Conservation (phyloP, 441 rosid genomes). For the Theobroma grandiflorum region DNA sequence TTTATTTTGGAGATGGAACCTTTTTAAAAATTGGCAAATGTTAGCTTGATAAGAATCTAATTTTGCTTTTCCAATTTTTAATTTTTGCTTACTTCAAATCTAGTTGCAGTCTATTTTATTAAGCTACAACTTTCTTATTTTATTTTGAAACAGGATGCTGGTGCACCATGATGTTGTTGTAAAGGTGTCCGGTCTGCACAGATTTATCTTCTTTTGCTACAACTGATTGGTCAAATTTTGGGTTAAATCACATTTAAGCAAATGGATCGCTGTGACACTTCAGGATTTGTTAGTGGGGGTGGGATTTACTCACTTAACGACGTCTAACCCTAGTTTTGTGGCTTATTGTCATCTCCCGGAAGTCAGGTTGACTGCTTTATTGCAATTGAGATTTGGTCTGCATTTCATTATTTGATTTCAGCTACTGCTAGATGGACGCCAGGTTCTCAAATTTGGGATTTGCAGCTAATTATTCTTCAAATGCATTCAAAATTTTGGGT, state of each 20-base stretch:
- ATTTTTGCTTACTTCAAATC: background rate
- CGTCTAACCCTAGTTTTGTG: constrained; percentile 53
- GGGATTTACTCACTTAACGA: constrained; percentile 49
- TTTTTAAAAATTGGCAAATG: background rate
- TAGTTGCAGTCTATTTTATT: background rate
- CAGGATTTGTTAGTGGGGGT: constrained; percentile 97
- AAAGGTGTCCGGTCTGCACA: constrained; percentile 34
- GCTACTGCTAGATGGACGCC: constrained; percentile 59
- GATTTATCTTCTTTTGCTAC: constrained; percentile 24
- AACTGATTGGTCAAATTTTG: constrained; percentile 33
- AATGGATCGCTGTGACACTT: constrained; percentile 93
- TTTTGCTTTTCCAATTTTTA: background rate
- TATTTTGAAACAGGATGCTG: constrained; percentile 65
- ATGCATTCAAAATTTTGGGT: constrained; percentile 61
- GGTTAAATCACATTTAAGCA: constrained; percentile 38
- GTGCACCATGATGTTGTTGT: constrained; percentile 32
- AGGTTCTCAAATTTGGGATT: constrained; percentile 59
- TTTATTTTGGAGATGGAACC: background rate
- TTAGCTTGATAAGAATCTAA: constrained; percentile 15
- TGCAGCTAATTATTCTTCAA: constrained; percentile 54
- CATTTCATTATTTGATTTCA: constrained; percentile 35
- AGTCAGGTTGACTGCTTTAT: constrained; percentile 62
- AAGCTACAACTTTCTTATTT: constrained; percentile 1
- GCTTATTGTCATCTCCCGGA: constrained; percentile 58
- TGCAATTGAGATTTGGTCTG: constrained; percentile 52